These are phyloP conservation scores for Claviceps purpurea DNA, from an alignment of 2,329 filamentous ascomycete genomes.

Conservation along the genomic window DNA sequence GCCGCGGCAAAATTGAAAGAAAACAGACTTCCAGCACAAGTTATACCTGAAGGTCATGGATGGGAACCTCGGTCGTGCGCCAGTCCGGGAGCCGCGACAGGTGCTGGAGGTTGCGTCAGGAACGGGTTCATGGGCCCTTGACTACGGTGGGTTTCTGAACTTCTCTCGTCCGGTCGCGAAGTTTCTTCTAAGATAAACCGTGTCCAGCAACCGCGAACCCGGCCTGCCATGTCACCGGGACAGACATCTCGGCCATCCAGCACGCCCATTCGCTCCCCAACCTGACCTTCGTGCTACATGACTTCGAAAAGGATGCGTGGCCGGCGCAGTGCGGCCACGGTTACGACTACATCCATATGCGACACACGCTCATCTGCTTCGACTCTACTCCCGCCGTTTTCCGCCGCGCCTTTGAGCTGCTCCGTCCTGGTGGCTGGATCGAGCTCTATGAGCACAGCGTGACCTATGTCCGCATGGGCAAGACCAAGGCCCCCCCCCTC, in stretches of 20 bases:
- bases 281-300: slow-evolving; percentile 40
- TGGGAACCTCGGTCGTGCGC: slow-evolving; percentile 30
- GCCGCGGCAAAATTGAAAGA: not conserved
- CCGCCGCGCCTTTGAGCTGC: slow-evolving; percentile 27
- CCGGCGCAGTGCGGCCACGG: slow-evolving; percentile 21
- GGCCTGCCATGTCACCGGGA: slow-evolving; percentile 25
- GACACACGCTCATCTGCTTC: slow-evolving; percentile 37
- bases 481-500: not conserved
- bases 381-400: slow-evolving; percentile 35
- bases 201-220: slow-evolving; percentile 25
- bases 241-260: slow-evolving; percentile 36
- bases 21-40: slow-evolving; percentile 24
- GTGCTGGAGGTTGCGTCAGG: slow-evolving; percentile 38
- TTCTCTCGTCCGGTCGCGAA: no score
- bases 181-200: no score
- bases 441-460: slow-evolving; percentile 24
- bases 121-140: slow-evolving; percentile 38
- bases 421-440: slow-evolving; percentile 28
- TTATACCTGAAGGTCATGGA: slow-evolving; percentile 22
- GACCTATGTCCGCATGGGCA: slow-evolving; percentile 9
- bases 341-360: slow-evolving; percentile 42
- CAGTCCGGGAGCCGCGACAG: slow-evolving; percentile 25
- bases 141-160: slow-evolving; percentile 22
- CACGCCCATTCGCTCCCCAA: slow-evolving; percentile 25
- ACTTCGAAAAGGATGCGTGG: slow-evolving; percentile 38